Conservation (phyloP, 1,284 basidiomycete genomes). For the Austroboletus novae-zelandiae region DNA sequence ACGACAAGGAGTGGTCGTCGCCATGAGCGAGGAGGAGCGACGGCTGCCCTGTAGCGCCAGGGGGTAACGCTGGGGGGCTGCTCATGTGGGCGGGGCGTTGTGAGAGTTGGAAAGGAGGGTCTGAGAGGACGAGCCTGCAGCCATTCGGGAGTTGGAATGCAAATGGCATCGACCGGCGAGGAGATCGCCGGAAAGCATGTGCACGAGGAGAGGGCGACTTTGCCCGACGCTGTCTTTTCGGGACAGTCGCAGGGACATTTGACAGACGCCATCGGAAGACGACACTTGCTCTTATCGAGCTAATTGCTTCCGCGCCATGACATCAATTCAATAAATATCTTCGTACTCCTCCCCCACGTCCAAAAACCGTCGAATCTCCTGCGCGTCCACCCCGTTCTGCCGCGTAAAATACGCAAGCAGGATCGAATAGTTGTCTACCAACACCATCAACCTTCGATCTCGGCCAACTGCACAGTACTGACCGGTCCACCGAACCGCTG, state of each 20-base stretch:
- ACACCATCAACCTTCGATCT: constrained; percentile 6
- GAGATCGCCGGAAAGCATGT: constrained; percentile 14
- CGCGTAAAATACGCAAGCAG: constrained; percentile 63
- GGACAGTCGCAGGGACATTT: constrained; percentile 9
- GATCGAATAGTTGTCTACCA: constrained; percentile 56
- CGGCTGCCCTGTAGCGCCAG: background rate
- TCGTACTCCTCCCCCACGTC: constrained; percentile 72
- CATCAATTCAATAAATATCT: constrained; percentile 51
- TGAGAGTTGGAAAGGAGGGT: constrained; percentile 5
- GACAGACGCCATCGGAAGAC: background rate
- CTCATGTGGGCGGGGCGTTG: background rate
- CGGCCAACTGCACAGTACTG: constrained; percentile 19
- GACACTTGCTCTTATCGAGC: background rate
- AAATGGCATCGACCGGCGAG: constrained; percentile 18
- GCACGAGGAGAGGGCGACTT: constrained; percentile 15
- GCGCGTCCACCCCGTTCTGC: constrained; percentile 52
- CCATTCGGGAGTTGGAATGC: constrained; percentile 27
- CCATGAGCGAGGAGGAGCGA: constrained; percentile 29
- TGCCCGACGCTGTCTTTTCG: constrained; percentile 25
- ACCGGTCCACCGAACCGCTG: constrained; percentile 86
- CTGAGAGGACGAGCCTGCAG: background rate
- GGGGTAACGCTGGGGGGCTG: background rate
- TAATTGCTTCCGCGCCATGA: constrained; percentile 17
- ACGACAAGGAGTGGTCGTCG: background rate
- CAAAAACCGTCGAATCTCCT: constrained; percentile 62